Evolutionary conservation across 345 rosid genomes (phyloP).

Genomic region (Populus nigra): DNA sequence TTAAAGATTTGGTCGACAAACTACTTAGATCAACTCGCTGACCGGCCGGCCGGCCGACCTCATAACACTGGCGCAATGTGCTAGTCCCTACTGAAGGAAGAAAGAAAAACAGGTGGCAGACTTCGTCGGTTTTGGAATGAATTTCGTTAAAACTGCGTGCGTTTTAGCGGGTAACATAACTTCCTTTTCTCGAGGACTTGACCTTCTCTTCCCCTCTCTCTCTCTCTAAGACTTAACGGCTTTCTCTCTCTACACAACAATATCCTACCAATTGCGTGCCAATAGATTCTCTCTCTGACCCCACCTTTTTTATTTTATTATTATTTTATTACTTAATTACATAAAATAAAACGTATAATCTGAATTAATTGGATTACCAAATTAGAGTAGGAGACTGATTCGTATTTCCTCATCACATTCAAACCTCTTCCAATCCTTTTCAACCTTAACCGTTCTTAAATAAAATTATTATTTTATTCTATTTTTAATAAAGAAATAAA

Average conservation of each 20-base stretch:
- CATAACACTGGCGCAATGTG: no score
- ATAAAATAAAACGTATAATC: background rate
- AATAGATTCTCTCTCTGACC: background rate
- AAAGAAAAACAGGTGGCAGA: background rate
- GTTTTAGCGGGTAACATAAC: background rate
- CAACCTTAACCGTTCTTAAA: background rate
- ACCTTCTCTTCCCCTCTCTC: background rate
- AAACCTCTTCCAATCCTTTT: background rate
- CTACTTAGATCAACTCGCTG: no score
- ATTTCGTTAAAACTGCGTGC: background rate
- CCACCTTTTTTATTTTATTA: background rate
- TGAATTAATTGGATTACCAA: background rate
- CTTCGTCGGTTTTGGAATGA: no score
- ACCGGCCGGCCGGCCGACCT: no score
- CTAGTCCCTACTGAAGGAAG: background rate
- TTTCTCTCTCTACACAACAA: background rate
- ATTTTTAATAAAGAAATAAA: background rate
- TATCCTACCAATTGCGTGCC: background rate
- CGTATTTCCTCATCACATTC: background rate
- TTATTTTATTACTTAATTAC: background rate
- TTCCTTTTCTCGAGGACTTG: background rate
- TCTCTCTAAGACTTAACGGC: background rate
- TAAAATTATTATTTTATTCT: no score
- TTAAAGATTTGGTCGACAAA: no score
- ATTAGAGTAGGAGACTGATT: background rate